Evolutionary conservation across 306 rosid species (phyloP).

Genomic region (Spatholobus suberectus): DNA sequence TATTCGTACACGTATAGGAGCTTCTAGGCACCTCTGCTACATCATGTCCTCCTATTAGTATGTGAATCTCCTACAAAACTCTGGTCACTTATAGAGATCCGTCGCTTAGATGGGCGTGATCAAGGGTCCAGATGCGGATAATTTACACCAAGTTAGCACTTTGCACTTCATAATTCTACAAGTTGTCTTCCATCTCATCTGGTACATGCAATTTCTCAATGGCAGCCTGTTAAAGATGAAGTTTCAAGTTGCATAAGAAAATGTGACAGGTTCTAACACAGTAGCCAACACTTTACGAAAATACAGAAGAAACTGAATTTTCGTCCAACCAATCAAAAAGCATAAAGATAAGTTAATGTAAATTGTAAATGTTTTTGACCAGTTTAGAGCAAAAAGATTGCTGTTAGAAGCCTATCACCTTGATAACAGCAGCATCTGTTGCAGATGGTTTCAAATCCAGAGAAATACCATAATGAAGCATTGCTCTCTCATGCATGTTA

Average conservation of each 20-base stretch:
- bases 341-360: background rate
- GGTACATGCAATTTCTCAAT: slow-evolving; percentile 98
- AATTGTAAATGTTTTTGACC: background rate
- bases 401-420: slow-evolving; percentile 56
- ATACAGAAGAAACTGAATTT: background rate
- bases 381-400: background rate
- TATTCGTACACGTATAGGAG: slow-evolving; percentile 38
- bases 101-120: slow-evolving; percentile 34
- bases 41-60: slow-evolving; percentile 46
- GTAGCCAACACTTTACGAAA: background rate
- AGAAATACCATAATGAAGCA: slow-evolving; percentile 97
- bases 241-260: background rate
- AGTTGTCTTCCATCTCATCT: slow-evolving; percentile 86
- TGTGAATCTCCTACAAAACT: slow-evolving; percentile 53
- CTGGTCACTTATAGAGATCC: slow-evolving; percentile 37
- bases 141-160: slow-evolving; percentile 45
- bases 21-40: slow-evolving; percentile 43
- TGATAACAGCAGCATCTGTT: slow-evolving; percentile 90
- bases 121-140: slow-evolving; percentile 41
- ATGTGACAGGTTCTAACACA: background rate
- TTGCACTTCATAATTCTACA: slow-evolving; percentile 46
- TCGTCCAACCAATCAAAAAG: slow-evolving; percentile 16
- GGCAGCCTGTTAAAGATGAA: slow-evolving; percentile 73
- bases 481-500: slow-evolving; percentile 87
- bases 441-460: slow-evolving; percentile 98